These are phyloP conservation scores for Hippophae rhamnoides DNA, from an alignment of 306 rosid genomes.

Conservation along the genomic window DNA sequence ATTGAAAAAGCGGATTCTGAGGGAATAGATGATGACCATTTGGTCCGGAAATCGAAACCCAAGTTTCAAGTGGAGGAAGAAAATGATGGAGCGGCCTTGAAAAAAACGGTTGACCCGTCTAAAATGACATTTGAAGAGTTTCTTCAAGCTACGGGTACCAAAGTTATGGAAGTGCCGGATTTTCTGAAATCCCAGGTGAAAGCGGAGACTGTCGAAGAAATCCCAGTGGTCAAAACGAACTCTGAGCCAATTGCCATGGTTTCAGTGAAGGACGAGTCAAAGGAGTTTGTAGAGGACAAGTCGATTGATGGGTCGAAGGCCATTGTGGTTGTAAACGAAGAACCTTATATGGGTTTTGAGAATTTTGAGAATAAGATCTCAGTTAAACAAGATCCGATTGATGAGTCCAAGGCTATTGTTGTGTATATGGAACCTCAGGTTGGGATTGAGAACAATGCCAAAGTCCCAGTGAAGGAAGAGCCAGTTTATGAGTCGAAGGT, in stretches of 20 bases:
- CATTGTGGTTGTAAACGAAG: neutral
- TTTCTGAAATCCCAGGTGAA: conserved; percentile 8
- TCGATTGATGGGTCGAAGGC: neutral
- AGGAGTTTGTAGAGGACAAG: neutral
- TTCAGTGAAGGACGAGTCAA: conserved; percentile 7
- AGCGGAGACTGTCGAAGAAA: conserved; percentile 6
- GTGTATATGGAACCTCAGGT: neutral
- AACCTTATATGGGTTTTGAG: neutral
- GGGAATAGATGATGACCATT: conserved; percentile 5
- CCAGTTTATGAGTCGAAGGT: neutral
- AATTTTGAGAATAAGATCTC: neutral
- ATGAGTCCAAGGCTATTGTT: neutral
- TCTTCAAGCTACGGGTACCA: conserved; percentile 21
- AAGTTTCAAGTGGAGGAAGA: conserved; percentile 9
- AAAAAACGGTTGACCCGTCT: neutral
- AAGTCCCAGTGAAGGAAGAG: neutral
- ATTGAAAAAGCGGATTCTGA: conserved; percentile 2
- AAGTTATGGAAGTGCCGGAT: conserved; percentile 25
- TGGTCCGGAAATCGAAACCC: neutral
- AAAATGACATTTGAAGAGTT: conserved; percentile 22
- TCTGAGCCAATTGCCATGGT: neutral
- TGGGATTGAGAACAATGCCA: neutral
- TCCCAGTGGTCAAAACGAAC: neutral
- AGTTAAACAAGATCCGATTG: conserved; percentile 4
- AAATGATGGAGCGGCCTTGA: neutral